Evolutionary conservation across 768 basidiomycete species (phyloP), one percentile per base, ranked within the genome.

Genomic region (Russula emetica): DNA sequence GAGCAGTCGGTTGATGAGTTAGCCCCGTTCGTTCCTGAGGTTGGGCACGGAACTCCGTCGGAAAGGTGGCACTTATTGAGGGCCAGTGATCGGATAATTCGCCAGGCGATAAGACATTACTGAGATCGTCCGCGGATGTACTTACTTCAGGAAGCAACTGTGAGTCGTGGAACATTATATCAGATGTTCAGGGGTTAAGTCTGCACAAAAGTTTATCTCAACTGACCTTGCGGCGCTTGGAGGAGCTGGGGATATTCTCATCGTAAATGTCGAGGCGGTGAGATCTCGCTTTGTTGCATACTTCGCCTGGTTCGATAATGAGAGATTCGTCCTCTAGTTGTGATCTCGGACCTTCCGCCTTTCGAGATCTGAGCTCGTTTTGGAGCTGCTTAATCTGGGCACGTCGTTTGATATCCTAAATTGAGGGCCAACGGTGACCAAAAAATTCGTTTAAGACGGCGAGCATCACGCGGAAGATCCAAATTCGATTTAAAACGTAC

Each of bases 331-430:
- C 63, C 10, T 64, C 63, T 2, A 38, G 7, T 24, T 52, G 63
- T 10, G 3, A 34, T 32, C 22, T 42, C 14, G 20, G 18, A n/a
- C 24, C 34, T 16, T 30, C 49, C 11, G 7, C 24, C 47, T 60
- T 54, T 26, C 32, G 63, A 22, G 49, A 51, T 32, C 45, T 42
- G 18, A 61, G 59, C 1, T 51, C 49, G 5, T 20, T 44, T 56
- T 61, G 55, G 30, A 64, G 63, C 11, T 65, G 59, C 42, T 53
- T 61, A 50, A 61, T 54, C 32, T 65, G 59, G 56, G 59, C 59
- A 38, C 59, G 58, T 16, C 50, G 54, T 61, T 61, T 64, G 9
- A 30, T 50, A 3, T 60, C 58, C 63, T 64, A 28, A 3, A 36
- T 50, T n/a, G n/a, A n/a, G n/a, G 30, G 10, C 26, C 45, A n/a